Evolutionary conservation across 352 stramenopile genomes (phyloP), one percentile per base, ranked within the genome.

Genomic region (Blastocystis sp.): DNA sequence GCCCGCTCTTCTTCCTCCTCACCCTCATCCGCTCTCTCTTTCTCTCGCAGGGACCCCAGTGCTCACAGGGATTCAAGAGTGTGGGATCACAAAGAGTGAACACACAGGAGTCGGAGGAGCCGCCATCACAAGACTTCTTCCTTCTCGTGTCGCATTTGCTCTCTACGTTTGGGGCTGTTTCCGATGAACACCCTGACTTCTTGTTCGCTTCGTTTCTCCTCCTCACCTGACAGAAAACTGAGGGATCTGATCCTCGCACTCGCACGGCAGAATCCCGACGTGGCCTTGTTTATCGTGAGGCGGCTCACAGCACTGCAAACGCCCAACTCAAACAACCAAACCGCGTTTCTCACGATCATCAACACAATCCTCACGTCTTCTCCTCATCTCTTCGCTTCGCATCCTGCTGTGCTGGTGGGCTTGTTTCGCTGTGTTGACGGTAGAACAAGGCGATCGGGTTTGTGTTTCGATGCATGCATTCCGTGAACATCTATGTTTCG

Each of bases 401-500:
- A 65, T 64, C 28, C 71, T 43, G 14, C 54, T 3, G 43, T 42
- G 66, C 48, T 59, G 6, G 52, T 81, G 43, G n/a, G n/a, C 45
- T 63, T n/a, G 45, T 21, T 2, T 9, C 43, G 42, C n/a, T 28
- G 17, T 21, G 3, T 71, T 71, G 3, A 77, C n/a, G 48, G 34
- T 81, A 81, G 71, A 81, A 81, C 43, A 21, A 54, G 17, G n/a
- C 43, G 6, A 63, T 64, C 28, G 45, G 11, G 17, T 81, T 66
- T 64, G 52, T 81, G 42, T 17, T 63, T 38, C 43, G 48, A 24
- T 81, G 71, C 59, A 65, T 81, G 17, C 71, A 81, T 42, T 81
- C 71, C 38, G 3, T 81, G 6, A 81, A 81, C 28, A 81, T 81
- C 66, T 81, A 81, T 64, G 71, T 81, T n/a, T 81, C 71, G 43